phyloP scores from a whole-genome alignment of 2,329 filamentous ascomycete species.

The Colletotrichum abscissum region DNA sequence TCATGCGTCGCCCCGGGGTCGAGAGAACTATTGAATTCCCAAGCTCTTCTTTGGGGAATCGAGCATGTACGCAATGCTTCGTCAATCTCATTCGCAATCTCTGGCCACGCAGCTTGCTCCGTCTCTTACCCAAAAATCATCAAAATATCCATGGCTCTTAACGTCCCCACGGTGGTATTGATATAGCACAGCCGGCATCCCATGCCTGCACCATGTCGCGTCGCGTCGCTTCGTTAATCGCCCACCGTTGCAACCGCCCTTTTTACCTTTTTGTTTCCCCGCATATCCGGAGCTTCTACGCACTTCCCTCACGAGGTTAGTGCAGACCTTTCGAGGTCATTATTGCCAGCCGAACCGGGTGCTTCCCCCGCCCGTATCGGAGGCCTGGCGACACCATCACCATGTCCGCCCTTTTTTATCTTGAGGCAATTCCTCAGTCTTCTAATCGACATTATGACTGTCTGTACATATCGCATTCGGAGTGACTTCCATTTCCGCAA shows the following conservation, averaged over 20 bases:
- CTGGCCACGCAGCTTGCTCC: conserved; percentile 10
- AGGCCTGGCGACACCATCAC: neutral
- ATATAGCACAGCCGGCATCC: conserved; percentile 6
- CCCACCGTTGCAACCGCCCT: conserved; percentile 7
- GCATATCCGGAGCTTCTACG: conserved; percentile 10
- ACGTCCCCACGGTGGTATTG: conserved; percentile 16
- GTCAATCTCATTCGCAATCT: conserved; percentile 32
- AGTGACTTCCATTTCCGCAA: neutral
- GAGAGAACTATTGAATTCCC: conserved; percentile 5
- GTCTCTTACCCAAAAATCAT: conserved; percentile 9
- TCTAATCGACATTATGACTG: neutral
- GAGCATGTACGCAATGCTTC: conserved; percentile 21
- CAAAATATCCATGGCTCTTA: neutral
- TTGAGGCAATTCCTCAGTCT: neutral
- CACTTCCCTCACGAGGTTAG: neutral
- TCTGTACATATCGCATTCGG: neutral
- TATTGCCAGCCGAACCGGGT: conserved; percentile 9
- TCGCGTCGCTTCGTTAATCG: conserved; percentile 31
- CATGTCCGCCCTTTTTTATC: neutral
- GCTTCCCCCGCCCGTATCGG: neutral
- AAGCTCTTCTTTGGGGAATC: neutral
- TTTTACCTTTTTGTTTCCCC: conserved; percentile 23
- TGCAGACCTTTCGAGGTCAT: neutral
- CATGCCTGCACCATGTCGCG: conserved; percentile 25
- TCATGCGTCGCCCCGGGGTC: conserved; percentile 29